Conservation (phyloP, 768 basidiomycete species). For the Mrakia frigida region DNA sequence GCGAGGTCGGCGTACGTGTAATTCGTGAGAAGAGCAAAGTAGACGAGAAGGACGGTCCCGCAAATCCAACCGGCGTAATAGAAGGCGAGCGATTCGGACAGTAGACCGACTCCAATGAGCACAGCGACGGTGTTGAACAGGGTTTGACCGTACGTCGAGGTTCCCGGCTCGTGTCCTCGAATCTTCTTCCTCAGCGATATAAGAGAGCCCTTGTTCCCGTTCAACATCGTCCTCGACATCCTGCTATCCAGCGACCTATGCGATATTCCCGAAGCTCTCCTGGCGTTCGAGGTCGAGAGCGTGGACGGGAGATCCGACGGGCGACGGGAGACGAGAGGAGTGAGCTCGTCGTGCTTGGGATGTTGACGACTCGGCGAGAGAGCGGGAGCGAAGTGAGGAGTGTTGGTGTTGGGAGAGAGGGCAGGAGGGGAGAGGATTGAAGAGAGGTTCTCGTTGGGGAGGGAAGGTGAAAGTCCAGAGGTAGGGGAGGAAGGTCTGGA, state of each 20-base stretch:
- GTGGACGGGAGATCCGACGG: not conserved
- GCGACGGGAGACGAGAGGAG: not conserved
- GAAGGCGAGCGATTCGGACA: slow-evolving; percentile 85
- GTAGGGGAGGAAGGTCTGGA: not conserved
- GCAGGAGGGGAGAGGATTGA: not conserved
- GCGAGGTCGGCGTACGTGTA: slow-evolving; percentile 63
- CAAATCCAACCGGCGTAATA: slow-evolving; percentile 83
- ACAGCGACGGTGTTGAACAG: slow-evolving; percentile 87
- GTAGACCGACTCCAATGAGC: slow-evolving; percentile 78
- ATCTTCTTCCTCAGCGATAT: not conserved
- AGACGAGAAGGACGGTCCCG: slow-evolving; percentile 67
- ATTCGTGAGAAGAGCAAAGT: slow-evolving; percentile 74
- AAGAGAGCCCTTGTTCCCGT: not conserved
- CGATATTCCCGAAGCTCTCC: slow-evolving; percentile 6
- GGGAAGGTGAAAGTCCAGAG: not conserved
- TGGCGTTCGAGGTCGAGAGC: not conserved
- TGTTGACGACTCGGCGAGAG: not conserved
- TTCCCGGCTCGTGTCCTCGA: not conserved
- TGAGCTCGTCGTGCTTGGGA: not conserved
- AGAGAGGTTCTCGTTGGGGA: not conserved
- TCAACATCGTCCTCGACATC: not conserved
- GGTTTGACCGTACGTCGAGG: slow-evolving; percentile 16
- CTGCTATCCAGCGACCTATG: not conserved
- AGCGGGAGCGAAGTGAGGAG: not conserved
- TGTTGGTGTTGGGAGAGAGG: not conserved